A percentile compares a stretch with the other conserved stretches of the same genome.
Conservation (phyloP, 768 basidiomycete genomes). For the Boletus vermiculosoides region DNA sequence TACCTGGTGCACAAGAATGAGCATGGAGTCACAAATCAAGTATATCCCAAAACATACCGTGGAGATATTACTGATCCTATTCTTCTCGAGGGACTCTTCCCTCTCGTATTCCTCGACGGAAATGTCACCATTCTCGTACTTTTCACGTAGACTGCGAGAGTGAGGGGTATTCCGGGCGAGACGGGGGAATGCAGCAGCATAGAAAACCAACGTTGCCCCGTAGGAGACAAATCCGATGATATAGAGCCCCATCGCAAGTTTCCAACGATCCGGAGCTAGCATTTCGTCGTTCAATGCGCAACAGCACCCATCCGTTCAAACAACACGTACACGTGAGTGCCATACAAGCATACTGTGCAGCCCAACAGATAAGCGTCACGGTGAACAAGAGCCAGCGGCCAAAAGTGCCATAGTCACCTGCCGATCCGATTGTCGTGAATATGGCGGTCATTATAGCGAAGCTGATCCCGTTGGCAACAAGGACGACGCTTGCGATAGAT, state of each 20-base stretch:
- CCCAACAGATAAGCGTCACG: slow-evolving; percentile 77
- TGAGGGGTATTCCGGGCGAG: slow-evolving; percentile 75
- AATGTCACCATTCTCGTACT: slow-evolving; percentile 60
- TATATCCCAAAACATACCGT: slow-evolving; percentile 46
- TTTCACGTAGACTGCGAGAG: slow-evolving; percentile 52
- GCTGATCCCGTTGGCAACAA: slow-evolving; percentile 72
- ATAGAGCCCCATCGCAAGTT: slow-evolving; percentile 72
- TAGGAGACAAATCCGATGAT: slow-evolving; percentile 79
- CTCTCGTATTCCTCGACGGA: slow-evolving; percentile 60
- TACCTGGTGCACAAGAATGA: slow-evolving; percentile 39
- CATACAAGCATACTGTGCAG: slow-evolving; percentile 75
- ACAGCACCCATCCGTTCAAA: not conserved
- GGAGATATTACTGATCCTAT: slow-evolving; percentile 80
- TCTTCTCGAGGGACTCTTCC: slow-evolving; percentile 82
- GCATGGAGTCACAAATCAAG: not conserved
- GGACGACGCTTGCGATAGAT: slow-evolving; percentile 70
- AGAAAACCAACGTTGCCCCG: slow-evolving; percentile 81
- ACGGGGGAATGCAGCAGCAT: slow-evolving; percentile 73
- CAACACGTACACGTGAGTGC: slow-evolving; percentile 57
- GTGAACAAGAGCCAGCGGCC: slow-evolving; percentile 76
- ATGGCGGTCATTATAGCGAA: slow-evolving; percentile 80
- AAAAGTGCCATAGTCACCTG: slow-evolving; percentile 43
- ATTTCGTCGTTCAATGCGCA: not conserved
- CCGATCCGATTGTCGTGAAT: slow-evolving; percentile 72
- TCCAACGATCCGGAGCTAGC: slow-evolving; percentile 68